phyloP scores from a whole-genome alignment of 2,329 filamentous ascomycete genomes.

The Colletotrichum chlorophyti region DNA sequence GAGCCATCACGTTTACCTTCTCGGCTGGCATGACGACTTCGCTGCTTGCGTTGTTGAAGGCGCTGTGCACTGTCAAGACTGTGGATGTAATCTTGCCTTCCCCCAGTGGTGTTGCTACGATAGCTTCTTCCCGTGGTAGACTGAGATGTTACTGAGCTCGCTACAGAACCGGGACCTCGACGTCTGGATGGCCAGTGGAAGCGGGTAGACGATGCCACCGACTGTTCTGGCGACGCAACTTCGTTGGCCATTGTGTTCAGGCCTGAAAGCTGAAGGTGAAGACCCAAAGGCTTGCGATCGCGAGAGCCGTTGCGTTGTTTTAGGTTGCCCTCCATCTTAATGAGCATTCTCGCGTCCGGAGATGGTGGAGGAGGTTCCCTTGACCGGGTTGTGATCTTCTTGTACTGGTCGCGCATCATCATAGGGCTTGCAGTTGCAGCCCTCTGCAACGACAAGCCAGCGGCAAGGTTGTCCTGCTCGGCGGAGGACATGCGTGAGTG shows the following conservation, averaged over 20 bases:
- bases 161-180: conserved; percentile 60
- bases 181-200: conserved; percentile 63
- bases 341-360: conserved; percentile 62
- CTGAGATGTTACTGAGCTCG: conserved; percentile 63
- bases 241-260: conserved; percentile 53
- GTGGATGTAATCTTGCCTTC: conserved; percentile 81
- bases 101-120: conserved; percentile 53
- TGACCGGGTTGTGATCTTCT: conserved; percentile 35
- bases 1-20: conserved; percentile 51
- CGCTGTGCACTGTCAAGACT: conserved; percentile 81
- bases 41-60: conserved; percentile 58
- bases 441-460: conserved; percentile 60
- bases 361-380: conserved; percentile 69
- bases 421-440: conserved; percentile 73
- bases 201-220: conserved; percentile 57
- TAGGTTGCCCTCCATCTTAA: conserved; percentile 66
- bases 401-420: conserved; percentile 58
- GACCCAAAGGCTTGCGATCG: conserved; percentile 77
- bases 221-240: conserved; percentile 63
- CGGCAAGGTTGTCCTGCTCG: conserved; percentile 49
- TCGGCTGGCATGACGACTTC: conserved; percentile 61
- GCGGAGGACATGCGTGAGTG: conserved; percentile 45
- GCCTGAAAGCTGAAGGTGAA: conserved; percentile 63
- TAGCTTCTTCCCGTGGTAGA: conserved; percentile 59
- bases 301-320: conserved; percentile 73